Conservation (phyloP, 2,329 filamentous ascomycete genomes). For the Epichloe typhina region DNA sequence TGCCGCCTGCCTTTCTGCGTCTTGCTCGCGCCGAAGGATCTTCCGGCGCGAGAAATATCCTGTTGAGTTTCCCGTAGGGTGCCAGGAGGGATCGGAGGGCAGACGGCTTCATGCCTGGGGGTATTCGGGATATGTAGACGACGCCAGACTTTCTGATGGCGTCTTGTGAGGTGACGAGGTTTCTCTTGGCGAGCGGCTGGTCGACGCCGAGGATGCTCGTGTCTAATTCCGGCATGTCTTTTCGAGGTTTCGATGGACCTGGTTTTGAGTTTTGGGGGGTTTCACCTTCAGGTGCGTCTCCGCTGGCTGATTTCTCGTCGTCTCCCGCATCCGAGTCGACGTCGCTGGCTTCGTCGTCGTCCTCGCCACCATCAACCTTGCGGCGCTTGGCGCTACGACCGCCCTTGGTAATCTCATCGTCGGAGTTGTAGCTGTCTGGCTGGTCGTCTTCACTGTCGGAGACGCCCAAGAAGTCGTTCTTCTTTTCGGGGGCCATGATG, state of each 20-base stretch:
- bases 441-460: slow-evolving; percentile 46
- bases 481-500: slow-evolving; percentile 53
- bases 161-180: slow-evolving; percentile 50
- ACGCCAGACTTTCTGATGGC: slow-evolving; percentile 64
- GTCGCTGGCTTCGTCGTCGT: slow-evolving; percentile 25
- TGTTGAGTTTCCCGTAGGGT: slow-evolving; percentile 62
- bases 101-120: slow-evolving; percentile 76
- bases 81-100: slow-evolving; percentile 65
- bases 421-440: slow-evolving; percentile 51
- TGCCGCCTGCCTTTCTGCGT: slow-evolving; percentile 60
- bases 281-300: neutral
- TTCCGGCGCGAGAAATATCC: slow-evolving; percentile 69
- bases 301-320: slow-evolving; percentile 7
- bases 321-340: slow-evolving; percentile 20
- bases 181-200: slow-evolving; percentile 49
- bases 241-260: slow-evolving; percentile 8
- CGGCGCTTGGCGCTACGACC: slow-evolving; percentile 48
- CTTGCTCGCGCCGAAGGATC: slow-evolving; percentile 51
- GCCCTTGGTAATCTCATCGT: slow-evolving; percentile 55
- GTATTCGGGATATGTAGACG: slow-evolving; percentile 70
- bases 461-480: slow-evolving; percentile 57
- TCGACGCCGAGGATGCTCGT: slow-evolving; percentile 33
- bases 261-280: slow-evolving; percentile 13
- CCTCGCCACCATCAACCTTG: slow-evolving; percentile 34
- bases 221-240: slow-evolving; percentile 15